Conservation (phyloP, 2,329 filamentous ascomycete genomes). For the Aspergillus sp. region DNA sequence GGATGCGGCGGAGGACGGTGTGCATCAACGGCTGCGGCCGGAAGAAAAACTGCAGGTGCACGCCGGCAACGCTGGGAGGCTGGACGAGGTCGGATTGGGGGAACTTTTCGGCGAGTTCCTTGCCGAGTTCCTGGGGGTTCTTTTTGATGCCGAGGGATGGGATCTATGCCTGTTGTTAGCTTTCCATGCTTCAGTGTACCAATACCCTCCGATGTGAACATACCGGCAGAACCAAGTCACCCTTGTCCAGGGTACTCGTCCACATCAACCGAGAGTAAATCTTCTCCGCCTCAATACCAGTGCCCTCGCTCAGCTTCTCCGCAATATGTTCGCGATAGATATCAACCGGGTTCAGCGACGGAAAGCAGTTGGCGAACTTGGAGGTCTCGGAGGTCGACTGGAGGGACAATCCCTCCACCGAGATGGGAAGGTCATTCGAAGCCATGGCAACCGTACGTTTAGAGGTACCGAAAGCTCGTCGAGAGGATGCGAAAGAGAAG, state of each 20-base stretch:
- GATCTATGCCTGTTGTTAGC: conserved; percentile 19
- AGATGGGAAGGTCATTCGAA: conserved; percentile 25
- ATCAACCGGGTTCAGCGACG: conserved; percentile 41
- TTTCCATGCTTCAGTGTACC: neutral
- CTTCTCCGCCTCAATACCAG: conserved; percentile 34
- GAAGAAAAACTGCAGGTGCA: conserved; percentile 62
- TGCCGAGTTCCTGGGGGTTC: conserved; percentile 51
- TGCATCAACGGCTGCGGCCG: conserved; percentile 50
- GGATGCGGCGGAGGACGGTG: conserved; percentile 54
- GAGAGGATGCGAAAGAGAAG: conserved; percentile 6
- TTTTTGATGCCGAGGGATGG: conserved; percentile 46
- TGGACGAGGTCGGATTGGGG: conserved; percentile 53
- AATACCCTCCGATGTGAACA: conserved; percentile 4
- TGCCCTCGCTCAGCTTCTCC: conserved; percentile 31
- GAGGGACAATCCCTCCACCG: conserved; percentile 34
- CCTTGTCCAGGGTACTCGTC: conserved; percentile 43
- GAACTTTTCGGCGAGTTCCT: conserved; percentile 52
- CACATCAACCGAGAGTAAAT: conserved; percentile 37
- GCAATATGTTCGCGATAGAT: conserved; percentile 42
- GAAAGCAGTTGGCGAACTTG: conserved; percentile 36
- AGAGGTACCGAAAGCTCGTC: conserved; percentile 2
- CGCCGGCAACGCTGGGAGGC: conserved; percentile 49
- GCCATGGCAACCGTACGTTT: conserved; percentile 24
- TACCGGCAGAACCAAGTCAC: conserved; percentile 40
- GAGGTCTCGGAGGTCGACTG: conserved; percentile 34